Base-by-base conservation (phyloP, 768 basidiomycete genomes). In the Mycena rebaudengoi region DNA sequence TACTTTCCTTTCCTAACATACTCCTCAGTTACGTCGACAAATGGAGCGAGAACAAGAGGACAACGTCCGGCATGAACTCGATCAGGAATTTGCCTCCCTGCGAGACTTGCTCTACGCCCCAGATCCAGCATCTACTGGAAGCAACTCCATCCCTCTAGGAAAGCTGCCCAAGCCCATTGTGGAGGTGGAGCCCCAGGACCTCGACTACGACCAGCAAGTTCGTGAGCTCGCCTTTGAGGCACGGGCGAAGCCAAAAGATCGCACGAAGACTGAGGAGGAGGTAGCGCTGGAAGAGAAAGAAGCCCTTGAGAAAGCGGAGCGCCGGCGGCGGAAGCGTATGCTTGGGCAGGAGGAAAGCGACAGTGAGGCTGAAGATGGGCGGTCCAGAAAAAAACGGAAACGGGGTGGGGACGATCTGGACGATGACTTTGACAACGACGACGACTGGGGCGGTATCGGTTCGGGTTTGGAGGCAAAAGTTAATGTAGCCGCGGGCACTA, bases 191-290 rank as follows among this genome's bases (percentile, higher is more conserved):
- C 73, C 81, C 12, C 69, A 78, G 11, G 85, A 88, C 62, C 84
- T 87, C 57, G 90, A 96, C 69, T 99, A 99, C 71, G 97, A 99
- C 77, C 90, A 91, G 70, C 90, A 89, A 66, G 96, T 99, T 10
- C 89, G 94, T 18, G 93, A 96, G 68, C 87, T 99, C 37, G 96
- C 91, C 0, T 97, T 96, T 70, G 98, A 99, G 61, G 88, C 92
- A 69, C 87, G 98, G 1, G 92, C 98, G 3, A 94, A 96, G 66
- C 92, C 98, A 1, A 98, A 95, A 73, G 93, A 99, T 74, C 80
- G 98, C 57, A 96, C 94, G 28, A 98, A 98, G 80, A 98, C 96
- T 0, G 97, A 98, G 70, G 95, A 98, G 70, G 98, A 99, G 71
- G 70, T 95, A 28, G 96, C 96, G 5, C 62, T 91, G 63, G 95